Evolutionary conservation across 164 flowering plant species (phyloP).

Genomic region (Magnolia kwangsiensis): DNA sequence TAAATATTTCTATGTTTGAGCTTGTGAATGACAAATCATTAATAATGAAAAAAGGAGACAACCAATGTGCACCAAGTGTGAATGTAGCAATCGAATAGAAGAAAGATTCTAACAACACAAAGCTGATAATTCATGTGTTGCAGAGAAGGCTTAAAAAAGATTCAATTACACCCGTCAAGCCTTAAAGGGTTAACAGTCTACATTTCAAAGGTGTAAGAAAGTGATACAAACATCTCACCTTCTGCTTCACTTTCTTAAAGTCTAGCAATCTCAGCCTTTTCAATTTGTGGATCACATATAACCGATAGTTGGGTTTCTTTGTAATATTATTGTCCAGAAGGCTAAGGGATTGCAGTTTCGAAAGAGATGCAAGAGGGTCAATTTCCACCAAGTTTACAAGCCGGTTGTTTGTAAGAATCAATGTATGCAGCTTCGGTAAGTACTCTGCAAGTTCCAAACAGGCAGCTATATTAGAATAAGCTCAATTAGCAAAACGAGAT

Average conservation of each 20-base stretch:
- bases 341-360: slow-evolving; percentile 78
- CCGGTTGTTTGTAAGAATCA: slow-evolving; percentile 91
- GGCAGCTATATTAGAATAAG: slow-evolving; percentile 1
- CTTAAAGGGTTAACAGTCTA: not conserved
- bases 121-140: not conserved
- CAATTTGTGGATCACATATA: slow-evolving; percentile 84
- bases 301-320: slow-evolving; percentile 82
- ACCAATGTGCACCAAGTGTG: not conserved
- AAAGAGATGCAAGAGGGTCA: slow-evolving; percentile 87
- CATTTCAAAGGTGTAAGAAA: not conserved
- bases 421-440: slow-evolving; percentile 81
- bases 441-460: slow-evolving; percentile 53
- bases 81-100: not conserved
- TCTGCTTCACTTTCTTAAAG: slow-evolving; percentile 83
- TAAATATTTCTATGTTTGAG: no score
- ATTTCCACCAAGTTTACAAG: slow-evolving; percentile 89
- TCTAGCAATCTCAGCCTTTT: slow-evolving; percentile 79
- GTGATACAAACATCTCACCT: slow-evolving; percentile 41
- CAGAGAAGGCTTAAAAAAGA: not conserved
- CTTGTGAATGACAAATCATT: not conserved
- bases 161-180: not conserved
- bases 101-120: not conserved
- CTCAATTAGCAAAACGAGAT: not conserved
- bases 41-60: no score
- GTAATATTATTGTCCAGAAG: slow-evolving; percentile 83